Percentiles rank a stretch among this genome's conserved stretches.
Conservation (phyloP, 2,329 filamentous ascomycete genomes). For the Ceratocystis cubensis region DNA sequence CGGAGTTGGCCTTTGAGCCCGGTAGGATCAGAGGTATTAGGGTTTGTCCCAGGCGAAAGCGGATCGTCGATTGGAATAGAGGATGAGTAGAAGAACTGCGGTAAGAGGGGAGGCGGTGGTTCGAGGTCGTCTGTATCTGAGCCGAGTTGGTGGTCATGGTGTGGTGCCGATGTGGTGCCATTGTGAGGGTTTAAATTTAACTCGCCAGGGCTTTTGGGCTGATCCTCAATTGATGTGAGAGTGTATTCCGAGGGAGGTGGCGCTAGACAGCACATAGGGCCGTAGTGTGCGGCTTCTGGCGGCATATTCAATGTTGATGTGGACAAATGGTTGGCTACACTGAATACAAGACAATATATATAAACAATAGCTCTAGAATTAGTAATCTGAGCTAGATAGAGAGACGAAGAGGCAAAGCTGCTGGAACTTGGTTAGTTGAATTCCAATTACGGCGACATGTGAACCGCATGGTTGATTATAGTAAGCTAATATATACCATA, state of each 20-base stretch:
- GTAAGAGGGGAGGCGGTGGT: slow-evolving; percentile 44
- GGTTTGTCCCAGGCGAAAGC: slow-evolving; percentile 51
- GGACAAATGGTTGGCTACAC: not conserved
- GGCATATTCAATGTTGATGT: slow-evolving; percentile 2
- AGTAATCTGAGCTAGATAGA: too few species aligned
- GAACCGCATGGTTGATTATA: too few species aligned
- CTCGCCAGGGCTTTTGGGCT: not conserved
- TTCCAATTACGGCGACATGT: too few species aligned
- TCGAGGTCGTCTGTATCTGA: slow-evolving; percentile 33
- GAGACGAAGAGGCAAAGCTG: too few species aligned
- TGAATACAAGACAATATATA: too few species aligned
- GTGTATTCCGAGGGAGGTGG: slow-evolving; percentile 25
- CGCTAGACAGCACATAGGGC: slow-evolving; percentile 45
- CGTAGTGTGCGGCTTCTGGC: slow-evolving; percentile 24
- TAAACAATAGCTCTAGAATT: not conserved
- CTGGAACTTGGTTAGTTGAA: too few species aligned
- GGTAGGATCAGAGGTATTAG: slow-evolving; percentile 34
- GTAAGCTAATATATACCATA: too few species aligned
- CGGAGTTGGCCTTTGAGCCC: slow-evolving; percentile 48
- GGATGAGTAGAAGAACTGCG: slow-evolving; percentile 79
- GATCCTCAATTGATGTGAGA: not conserved
- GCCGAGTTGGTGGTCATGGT: slow-evolving; percentile 12
- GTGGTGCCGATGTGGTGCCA: not conserved
- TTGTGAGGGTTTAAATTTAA: not conserved
- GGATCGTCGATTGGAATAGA: slow-evolving; percentile 77